A percentile compares a stretch with the other conserved stretches of the same genome.
Conservation (phyloP, 75 land plant genomes). For the Pseudotsuga menziesii region DNA sequence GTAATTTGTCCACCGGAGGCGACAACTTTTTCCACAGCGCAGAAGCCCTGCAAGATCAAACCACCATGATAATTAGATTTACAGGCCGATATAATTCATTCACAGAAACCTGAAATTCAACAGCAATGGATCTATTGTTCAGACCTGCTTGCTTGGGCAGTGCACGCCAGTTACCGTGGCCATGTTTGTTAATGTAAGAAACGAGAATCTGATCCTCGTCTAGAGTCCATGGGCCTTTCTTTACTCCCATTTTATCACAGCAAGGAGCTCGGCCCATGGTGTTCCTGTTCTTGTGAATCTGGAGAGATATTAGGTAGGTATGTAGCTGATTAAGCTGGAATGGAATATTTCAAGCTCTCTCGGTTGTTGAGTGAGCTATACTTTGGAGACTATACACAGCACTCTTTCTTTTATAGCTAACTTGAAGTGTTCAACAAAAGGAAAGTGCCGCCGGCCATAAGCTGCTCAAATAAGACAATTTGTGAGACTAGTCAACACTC, state of each 20-base stretch:
- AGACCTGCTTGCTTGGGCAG: conserved; percentile 25
- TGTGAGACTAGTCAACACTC: no score
- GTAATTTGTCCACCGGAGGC: conserved; percentile 23
- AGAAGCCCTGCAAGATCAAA: conserved; percentile 11
- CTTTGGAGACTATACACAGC: no score
- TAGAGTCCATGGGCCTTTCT: conserved; percentile 31
- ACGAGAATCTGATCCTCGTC: conserved; percentile 20
- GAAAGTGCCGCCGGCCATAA: no score
- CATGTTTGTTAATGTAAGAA: conserved; percentile 12
- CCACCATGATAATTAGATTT: no score
- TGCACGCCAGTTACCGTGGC: conserved; percentile 31
- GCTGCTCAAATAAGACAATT: no score
- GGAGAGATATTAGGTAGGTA: no score
- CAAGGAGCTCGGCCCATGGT: conserved; percentile 16
- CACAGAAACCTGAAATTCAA: no score
- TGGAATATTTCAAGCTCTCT: not conserved
- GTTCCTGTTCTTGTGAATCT: not conserved
- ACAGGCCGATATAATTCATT: no score
- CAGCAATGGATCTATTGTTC: no score
- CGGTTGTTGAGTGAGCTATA: no score
- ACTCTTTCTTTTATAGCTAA: no score
- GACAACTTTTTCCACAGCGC: conserved; percentile 27
- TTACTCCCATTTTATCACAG: conserved; percentile 18
- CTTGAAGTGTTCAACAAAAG: no score
- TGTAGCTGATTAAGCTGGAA: not conserved